These are phyloP conservation scores for Naganishia liquefaciens DNA, from an alignment of 1,284 basidiomycete species.

Conservation along the genomic window DNA sequence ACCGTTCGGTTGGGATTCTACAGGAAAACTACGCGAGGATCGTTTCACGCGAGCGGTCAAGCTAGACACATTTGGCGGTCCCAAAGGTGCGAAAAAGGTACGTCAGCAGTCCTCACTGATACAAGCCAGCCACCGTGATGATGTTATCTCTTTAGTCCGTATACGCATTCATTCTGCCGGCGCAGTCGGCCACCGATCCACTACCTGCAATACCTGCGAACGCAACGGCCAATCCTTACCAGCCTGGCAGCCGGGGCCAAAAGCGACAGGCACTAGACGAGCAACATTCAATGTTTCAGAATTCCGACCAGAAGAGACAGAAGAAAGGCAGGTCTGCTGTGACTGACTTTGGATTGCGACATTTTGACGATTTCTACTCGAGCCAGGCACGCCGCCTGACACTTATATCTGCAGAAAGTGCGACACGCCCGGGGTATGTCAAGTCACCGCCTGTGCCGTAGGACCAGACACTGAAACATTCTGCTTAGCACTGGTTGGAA, in stretches of 20 bases:
- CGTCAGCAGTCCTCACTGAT: not conserved
- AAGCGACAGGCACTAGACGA: constrained; percentile 64
- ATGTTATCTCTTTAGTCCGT: constrained; percentile 15
- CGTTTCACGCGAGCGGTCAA: constrained; percentile 75
- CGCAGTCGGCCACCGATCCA: constrained; percentile 39
- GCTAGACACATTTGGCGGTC: constrained; percentile 79
- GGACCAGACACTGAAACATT: not conserved
- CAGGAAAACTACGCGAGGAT: constrained; percentile 60
- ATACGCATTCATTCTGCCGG: constrained; percentile 32
- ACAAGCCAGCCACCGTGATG: not conserved
- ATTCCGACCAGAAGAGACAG: constrained; percentile 30
- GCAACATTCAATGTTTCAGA: constrained; percentile 36
- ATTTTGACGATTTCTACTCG: too few relatives aligned
- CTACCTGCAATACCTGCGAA: constrained; percentile 39
- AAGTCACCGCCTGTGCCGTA: not conserved
- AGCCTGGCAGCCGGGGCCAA: constrained; percentile 31
- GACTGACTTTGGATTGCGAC: not conserved
- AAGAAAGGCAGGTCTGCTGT: constrained; percentile 38
- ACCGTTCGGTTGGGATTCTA: constrained; percentile 74
- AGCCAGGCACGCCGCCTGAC: constrained; percentile 61
- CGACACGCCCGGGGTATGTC: constrained; percentile 67
- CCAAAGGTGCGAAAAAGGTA: constrained; percentile 38
- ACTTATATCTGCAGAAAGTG: constrained; percentile 75
- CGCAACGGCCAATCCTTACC: constrained; percentile 17
- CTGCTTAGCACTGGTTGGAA: constrained; percentile 60